Conservation (phyloP, 768 basidiomycete species). For the Trametes cubensis region DNA sequence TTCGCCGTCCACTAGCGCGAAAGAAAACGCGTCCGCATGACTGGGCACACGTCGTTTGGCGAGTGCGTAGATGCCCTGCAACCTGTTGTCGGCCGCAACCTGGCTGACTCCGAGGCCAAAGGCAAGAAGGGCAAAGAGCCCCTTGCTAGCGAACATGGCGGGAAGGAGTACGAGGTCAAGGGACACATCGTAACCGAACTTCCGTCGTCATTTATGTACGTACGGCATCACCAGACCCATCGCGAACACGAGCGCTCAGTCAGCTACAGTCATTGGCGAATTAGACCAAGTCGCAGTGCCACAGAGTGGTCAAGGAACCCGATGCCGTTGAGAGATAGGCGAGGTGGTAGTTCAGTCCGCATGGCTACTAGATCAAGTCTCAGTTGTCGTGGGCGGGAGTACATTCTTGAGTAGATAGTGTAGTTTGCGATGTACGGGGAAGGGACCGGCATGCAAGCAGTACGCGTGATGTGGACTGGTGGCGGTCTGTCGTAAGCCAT, state of each 20-base stretch:
- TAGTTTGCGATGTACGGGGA: no score
- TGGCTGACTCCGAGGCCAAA: neutral
- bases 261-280: neutral
- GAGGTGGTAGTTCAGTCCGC: no score
- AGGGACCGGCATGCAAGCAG: no score
- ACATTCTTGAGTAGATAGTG: no score
- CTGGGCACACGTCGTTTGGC: slow-evolving; percentile 40
- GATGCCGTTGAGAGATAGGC: no score
- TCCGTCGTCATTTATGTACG: neutral
- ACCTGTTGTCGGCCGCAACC: neutral
- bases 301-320: no score
- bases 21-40: slow-evolving; percentile 38
- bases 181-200: neutral
- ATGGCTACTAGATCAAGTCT: no score
- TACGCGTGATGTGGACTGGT: neutral
- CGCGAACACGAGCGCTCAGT: neutral
- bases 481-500: neutral
- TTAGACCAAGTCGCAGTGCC: no score
- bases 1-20: slow-evolving; percentile 30
- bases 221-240: neutral
- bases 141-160: slow-evolving; percentile 1
- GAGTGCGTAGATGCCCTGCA: slow-evolving; percentile 40
- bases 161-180: neutral
- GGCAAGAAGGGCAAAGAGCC: slow-evolving; percentile 8
- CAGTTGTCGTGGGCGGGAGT: no score